A percentile compares a stretch with the other conserved stretches of the same genome.
Conservation (phyloP, 805 yeast species). For the Pichia paraexigua region DNA sequence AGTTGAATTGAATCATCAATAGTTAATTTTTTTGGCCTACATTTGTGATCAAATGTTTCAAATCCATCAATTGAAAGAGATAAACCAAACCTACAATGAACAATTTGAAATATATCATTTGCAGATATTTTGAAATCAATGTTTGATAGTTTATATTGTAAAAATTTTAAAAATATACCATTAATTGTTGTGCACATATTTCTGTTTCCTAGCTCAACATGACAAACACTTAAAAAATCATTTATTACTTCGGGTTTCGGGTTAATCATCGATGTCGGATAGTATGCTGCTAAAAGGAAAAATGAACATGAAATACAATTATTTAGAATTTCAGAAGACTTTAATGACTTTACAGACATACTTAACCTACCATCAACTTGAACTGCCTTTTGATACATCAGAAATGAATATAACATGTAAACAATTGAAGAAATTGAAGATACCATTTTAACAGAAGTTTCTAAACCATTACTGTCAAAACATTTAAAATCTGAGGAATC, state of each 20-base stretch:
- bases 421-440: conserved; percentile 21
- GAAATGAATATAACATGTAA: conserved; percentile 39
- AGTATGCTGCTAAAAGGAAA: conserved; percentile 35
- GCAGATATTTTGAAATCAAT: conserved; percentile 43
- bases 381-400: conserved; percentile 45
- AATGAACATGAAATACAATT: conserved; percentile 35
- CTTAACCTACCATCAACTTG: conserved; percentile 33
- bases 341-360: conserved; percentile 34
- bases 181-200: conserved; percentile 59
- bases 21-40: conserved; percentile 34
- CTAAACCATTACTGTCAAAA: not conserved
- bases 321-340: conserved; percentile 38
- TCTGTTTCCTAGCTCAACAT: conserved; percentile 63
- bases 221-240: conserved; percentile 52
- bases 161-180: conserved; percentile 54
- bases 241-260: conserved; percentile 24
- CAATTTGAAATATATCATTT: conserved; percentile 64
- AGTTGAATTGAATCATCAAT: conserved; percentile 29
- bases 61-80: conserved; percentile 50
- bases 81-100: conserved; percentile 73
- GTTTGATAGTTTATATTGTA: conserved; percentile 45
- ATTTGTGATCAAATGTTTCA: conserved; percentile 59
- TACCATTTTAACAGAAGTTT: not conserved
- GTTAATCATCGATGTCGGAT: conserved; percentile 12
- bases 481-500: not conserved